phyloP scores from a whole-genome alignment of 257 asterid genomes.

The Paulownia fortunei region DNA sequence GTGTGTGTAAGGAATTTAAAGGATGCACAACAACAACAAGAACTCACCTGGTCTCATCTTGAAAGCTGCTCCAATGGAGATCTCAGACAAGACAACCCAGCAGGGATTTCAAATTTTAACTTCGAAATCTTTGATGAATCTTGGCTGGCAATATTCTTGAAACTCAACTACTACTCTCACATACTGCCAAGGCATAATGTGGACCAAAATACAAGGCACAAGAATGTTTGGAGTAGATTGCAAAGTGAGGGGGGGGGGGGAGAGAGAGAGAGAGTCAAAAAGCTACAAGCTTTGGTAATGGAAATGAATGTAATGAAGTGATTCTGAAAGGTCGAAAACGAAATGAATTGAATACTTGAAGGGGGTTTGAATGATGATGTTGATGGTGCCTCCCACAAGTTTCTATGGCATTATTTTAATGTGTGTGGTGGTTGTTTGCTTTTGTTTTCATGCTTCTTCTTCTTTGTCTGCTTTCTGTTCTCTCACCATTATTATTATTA shows the following conservation, averaged over 20 bases:
- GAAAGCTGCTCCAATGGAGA: constrained; percentile 33
- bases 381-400: constrained; percentile 53
- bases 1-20: background rate
- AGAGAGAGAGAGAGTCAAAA: constrained; percentile 33
- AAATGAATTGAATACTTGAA: constrained; percentile 35
- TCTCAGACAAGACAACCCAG: constrained; percentile 22
- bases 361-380: constrained; percentile 57
- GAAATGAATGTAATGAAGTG: constrained; percentile 38
- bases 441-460: constrained; percentile 51
- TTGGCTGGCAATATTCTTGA: constrained; percentile 41
- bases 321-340: constrained; percentile 22
- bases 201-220: constrained; percentile 37
- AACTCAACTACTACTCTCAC: constrained; percentile 33
- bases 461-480: constrained; percentile 54
- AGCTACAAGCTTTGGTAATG: constrained; percentile 47
- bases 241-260: background rate
- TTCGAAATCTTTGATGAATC: constrained; percentile 30
- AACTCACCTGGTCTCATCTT: constrained; percentile 73
- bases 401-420: constrained; percentile 39
- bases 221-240: constrained; percentile 22
- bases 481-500: constrained; percentile 12
- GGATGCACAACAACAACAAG: background rate
- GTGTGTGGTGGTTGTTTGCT: constrained; percentile 39
- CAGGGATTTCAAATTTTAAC: constrained; percentile 33
- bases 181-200: constrained; percentile 38